Percentiles rank a stretch among this genome's conserved stretches.
Conservation (phyloP, 129 eudicot genomes). For the Chrysanthemum lavandulifolium region DNA sequence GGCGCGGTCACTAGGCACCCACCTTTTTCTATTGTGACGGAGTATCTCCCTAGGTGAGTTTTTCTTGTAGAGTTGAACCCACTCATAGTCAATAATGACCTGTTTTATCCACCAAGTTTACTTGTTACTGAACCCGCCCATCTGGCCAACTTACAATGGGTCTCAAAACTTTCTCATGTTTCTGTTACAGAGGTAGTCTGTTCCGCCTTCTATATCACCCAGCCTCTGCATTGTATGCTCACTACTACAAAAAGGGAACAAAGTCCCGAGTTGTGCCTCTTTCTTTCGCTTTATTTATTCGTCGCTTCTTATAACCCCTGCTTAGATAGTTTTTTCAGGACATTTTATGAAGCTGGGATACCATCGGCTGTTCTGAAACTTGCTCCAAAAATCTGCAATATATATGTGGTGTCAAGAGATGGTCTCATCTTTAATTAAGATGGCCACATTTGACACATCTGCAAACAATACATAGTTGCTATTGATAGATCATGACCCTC, state of each 20-base stretch:
- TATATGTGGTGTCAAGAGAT: constrained; percentile 58
- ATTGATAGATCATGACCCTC: constrained; percentile 15
- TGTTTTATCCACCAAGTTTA: background rate
- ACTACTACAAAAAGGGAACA: too few species aligned
- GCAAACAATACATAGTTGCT: background rate
- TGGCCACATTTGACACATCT: constrained; percentile 13
- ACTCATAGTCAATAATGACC: background rate
- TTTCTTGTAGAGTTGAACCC: background rate
- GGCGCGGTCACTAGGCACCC: constrained; percentile 96
- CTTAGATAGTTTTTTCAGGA: constrained; percentile 29
- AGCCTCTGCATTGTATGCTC: constrained; percentile 29
- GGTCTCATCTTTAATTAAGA: constrained; percentile 45
- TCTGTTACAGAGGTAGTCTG: constrained; percentile 70
- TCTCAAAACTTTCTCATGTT: background rate
- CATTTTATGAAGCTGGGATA: constrained; percentile 44
- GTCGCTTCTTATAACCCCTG: too few species aligned
- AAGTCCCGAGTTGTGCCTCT: too few species aligned
- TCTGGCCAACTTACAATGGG: background rate
- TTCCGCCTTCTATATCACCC: constrained; percentile 87
- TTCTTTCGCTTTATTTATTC: too few species aligned
- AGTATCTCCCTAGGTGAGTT: constrained; percentile 77
- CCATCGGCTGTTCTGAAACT: constrained; percentile 58
- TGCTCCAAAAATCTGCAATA: constrained; percentile 64
- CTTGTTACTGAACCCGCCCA: background rate
- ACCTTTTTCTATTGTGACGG: constrained; percentile 82